Conservation (phyloP, 805 yeast species). For the Pachysolen tannophilus region DNA sequence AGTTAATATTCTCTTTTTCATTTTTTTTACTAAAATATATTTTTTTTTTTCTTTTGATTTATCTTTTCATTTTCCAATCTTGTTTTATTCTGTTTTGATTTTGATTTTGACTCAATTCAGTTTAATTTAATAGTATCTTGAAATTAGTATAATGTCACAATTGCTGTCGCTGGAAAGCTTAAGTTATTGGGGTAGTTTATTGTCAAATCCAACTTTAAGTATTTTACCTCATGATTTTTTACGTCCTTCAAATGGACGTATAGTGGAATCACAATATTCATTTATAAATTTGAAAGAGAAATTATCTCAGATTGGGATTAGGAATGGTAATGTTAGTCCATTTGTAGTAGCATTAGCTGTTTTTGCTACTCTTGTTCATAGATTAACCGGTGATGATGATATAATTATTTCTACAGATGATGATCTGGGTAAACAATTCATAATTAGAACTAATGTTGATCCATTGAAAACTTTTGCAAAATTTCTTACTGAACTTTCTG, state of each 20-base stretch:
- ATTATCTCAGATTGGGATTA: constrained; percentile 12
- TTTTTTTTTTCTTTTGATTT: too few species aligned
- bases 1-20: too few species aligned
- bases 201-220: constrained; percentile 78
- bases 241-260: constrained; percentile 61
- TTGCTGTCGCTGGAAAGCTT: too few species aligned
- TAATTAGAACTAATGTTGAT: constrained; percentile 54
- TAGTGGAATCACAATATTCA: constrained; percentile 51
- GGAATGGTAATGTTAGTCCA: constrained; percentile 12
- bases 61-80: too few species aligned
- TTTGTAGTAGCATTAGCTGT: constrained; percentile 55
- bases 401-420: constrained; percentile 74
- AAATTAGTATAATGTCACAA: not conserved
- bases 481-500: constrained; percentile 36
- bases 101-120: too few species aligned
- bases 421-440: constrained; percentile 37
- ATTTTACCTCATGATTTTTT: constrained; percentile 84
- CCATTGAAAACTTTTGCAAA: constrained; percentile 47
- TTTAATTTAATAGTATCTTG: too few species aligned
- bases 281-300: constrained; percentile 18
- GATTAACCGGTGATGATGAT: constrained; percentile 93
- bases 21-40: too few species aligned
- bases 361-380: constrained; percentile 61
- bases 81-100: too few species aligned
- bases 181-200: constrained; percentile 50